Base-by-base conservation (phyloP, 257 asterid species). In the Solanum boliviense region DNA sequence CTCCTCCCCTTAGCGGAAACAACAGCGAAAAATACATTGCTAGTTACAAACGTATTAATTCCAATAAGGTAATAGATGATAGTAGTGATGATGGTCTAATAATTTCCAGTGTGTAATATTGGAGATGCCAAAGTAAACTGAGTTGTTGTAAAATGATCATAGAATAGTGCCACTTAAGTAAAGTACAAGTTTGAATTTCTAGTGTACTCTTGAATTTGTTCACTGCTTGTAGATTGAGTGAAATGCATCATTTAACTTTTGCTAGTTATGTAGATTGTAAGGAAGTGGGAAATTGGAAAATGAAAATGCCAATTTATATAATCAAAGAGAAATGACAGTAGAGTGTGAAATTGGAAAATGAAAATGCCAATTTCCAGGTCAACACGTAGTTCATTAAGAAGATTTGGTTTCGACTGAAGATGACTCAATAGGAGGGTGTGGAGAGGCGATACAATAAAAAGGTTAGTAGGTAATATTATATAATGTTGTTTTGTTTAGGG, bases 1-100 rank as follows among this genome's bases (percentile, higher is more conserved):
- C 92, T 6, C 98, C 99, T 5, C 94, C 94, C 8, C 95, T 95
- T 13, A 93, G 92, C 9, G 93, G 93, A 1, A 81, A 27, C 85
- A 48, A 81, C 13, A 90, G 89, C 6, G 94, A 88, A n/a, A 93
- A 92, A 91, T 95, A 95, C 65, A 83, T 95, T 44, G 62, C 92
- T 18, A 94, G 94, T 81, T 95, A 94, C 73, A 89, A 90, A 91
- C 91, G 94, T 81, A 81, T 81, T 83, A 87, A 90, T 84, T 91
- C 94, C 7, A 93, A 87, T 88, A 94, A 92, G 94, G 75, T 93
- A 23, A 39, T 88, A 65, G 93, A 87, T 88, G 91, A 68, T 25
- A 89, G 90, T 62, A 89, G 90, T 72, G 93, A 91, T 67, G 90
- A 60, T 74, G 94, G 91, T 89, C 88, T 81, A 81, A 46, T 92